Conservation (phyloP, 768 basidiomycete species). For the Macrolepiota dolichaula region DNA sequence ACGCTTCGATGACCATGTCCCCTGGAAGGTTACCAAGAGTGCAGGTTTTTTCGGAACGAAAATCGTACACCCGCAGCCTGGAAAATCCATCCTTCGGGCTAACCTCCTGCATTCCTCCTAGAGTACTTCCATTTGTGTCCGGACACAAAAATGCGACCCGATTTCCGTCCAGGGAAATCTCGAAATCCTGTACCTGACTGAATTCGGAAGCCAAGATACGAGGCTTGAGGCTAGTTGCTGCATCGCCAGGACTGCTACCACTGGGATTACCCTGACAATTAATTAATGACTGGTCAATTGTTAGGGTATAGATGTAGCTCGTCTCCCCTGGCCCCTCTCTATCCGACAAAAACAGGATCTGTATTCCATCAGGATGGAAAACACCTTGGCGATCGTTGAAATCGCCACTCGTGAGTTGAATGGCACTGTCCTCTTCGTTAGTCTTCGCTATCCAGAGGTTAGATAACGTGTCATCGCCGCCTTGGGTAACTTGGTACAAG, state of each 20-base stretch:
- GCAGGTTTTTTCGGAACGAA: conserved; percentile 19
- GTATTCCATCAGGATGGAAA: conserved; percentile 28
- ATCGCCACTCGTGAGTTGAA: conserved; percentile 22
- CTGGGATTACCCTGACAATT: conserved; percentile 14
- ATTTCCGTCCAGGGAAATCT: conserved; percentile 28
- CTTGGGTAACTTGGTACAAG: conserved; percentile 29
- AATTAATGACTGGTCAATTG: conserved; percentile 3
- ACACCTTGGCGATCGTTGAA: conserved; percentile 26
- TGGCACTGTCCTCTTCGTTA: conserved; percentile 23
- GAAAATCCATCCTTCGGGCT: conserved; percentile 21
- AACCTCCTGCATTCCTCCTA: conserved; percentile 16
- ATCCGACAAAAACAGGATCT: conserved; percentile 28
- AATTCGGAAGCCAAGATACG: conserved; percentile 9
- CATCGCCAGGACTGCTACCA: conserved; percentile 7
- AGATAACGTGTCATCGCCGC: conserved; percentile 18
- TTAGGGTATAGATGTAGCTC: conserved; percentile 2
- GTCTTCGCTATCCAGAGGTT: conserved; percentile 29
- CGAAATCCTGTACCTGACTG: conserved; percentile 24
- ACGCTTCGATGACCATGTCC: conserved; percentile 26
- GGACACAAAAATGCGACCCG: conserved; percentile 25
- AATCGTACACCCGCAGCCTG: conserved; percentile 23
- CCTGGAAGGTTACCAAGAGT: conserved; percentile 16
- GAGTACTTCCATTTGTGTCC: conserved; percentile 12
- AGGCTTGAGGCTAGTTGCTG: conserved; percentile 9
- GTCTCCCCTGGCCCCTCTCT: conserved; percentile 24